Percentiles rank a stretch among this genome's conserved stretches.
phyloP scores from a whole-genome alignment of 2,329 filamentous ascomycete genomes.

The Drechslerella dactyloides region DNA sequence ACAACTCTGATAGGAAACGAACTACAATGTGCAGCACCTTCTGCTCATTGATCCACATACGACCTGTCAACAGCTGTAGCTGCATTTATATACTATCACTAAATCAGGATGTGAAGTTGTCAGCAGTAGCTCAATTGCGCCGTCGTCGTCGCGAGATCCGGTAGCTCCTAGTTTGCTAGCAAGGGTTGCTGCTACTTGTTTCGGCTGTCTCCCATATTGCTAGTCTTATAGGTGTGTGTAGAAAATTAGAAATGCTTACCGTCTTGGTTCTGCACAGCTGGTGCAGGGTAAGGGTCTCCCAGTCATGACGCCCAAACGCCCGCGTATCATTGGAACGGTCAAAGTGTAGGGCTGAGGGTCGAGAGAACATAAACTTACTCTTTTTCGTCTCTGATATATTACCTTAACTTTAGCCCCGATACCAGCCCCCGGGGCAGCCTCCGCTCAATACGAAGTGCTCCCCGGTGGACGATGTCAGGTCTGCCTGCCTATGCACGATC shows the following conservation, averaged over 20 bases:
- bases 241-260: conserved; percentile 50
- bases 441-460: conserved; percentile 21
- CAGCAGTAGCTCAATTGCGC: too few relatives aligned
- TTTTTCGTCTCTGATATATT: conserved; percentile 31
- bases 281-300: conserved; percentile 2
- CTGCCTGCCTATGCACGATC: not conserved
- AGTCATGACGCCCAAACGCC: not conserved
- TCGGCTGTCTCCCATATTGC: conserved; percentile 13
- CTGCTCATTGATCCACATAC: not conserved
- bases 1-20: conserved; percentile 16
- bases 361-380: conserved; percentile 6
- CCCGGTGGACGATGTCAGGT: conserved; percentile 1
- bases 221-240: conserved; percentile 31
- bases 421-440: conserved; percentile 10
- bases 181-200: conserved; percentile 21
- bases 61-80: not conserved
- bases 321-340: not conserved
- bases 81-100: too few relatives aligned
- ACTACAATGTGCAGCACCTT: not conserved
- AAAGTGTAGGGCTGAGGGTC: conserved; percentile 38
- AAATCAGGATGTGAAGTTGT: too few relatives aligned
- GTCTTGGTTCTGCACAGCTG: conserved; percentile 17
- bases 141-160: too few relatives aligned
- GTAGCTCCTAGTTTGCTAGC: too few relatives aligned
- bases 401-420: conserved; percentile 2